A percentile compares a stretch with the other conserved stretches of the same genome.
These are phyloP conservation scores for Ophiostoma fasciatum DNA, from an alignment of 2,329 filamentous ascomycete genomes.

Conservation along the genomic window DNA sequence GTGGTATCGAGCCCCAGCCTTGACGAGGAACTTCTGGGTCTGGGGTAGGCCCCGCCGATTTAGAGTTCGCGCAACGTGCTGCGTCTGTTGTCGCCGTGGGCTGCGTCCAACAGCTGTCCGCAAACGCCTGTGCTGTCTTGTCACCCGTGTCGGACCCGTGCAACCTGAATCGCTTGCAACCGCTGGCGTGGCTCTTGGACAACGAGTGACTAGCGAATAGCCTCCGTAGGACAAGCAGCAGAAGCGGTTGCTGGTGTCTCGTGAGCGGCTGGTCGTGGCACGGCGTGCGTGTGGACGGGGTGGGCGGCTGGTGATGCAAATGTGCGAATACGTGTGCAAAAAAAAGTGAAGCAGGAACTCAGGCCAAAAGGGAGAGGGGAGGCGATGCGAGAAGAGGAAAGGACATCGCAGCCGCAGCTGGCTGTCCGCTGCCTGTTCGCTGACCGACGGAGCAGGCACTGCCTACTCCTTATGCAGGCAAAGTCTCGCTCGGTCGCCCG, in stretches of 20 bases:
- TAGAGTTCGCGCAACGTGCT: slow-evolving; percentile 5
- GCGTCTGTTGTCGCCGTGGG: slow-evolving; percentile 1
- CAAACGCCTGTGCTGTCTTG: no score
- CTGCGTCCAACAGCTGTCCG: no score
- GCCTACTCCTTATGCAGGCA: slow-evolving; percentile 4
- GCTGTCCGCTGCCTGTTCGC: no score
- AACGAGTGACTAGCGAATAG: not conserved
- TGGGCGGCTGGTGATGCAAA: not conserved
- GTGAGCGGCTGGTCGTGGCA: no score
- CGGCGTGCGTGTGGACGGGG: no score
- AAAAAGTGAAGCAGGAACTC: not conserved
- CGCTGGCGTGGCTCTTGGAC: not conserved
- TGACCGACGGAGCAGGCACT: slow-evolving; percentile 9
- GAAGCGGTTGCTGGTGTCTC: no score
- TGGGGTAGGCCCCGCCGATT: not conserved
- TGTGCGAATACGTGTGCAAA: not conserved
- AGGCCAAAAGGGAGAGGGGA: not conserved
- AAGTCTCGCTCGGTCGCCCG: slow-evolving; percentile 10
- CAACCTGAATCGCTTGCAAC: no score
- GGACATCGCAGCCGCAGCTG: slow-evolving; percentile 5
- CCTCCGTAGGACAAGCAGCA: not conserved
- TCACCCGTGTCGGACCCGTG: no score
- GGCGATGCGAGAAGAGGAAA: not conserved
- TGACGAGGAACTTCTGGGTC: no score
- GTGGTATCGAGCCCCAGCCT: no score